Evolutionary conservation across 2,329 filamentous ascomycete species (phyloP), one percentile per base, ranked within the genome.

Genomic region (Sporothrix brunneoviolacea): DNA sequence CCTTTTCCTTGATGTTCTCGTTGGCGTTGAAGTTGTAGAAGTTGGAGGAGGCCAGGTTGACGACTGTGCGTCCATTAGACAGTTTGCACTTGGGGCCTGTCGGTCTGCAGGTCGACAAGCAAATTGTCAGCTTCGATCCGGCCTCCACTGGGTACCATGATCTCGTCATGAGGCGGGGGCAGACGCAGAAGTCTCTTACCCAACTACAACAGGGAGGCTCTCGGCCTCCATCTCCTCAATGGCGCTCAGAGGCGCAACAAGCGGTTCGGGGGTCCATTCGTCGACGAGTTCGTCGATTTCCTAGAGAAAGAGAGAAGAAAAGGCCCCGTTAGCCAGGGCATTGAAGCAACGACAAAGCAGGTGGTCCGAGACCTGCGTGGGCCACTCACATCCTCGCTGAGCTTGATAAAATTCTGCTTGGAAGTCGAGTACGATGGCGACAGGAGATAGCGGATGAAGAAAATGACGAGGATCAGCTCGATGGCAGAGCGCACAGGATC

Each of bases 211-310:
- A 5, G 91, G 88, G 43, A 89, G 72, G 65, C 83, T 94, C 62
- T 97, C 91, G 53, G 85, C 80, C 64, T 96, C 91, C 38, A 78
- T 71, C 61, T 87, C 83, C 68, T 98, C 91, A 45, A 91, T 77
- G 1, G 80, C 58, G 1, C 85, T 91, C 55, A 83, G 80, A 21
- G 82, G 74, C 5, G 83, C 75, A 22, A 96, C 91, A 38, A 98
- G 77, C 13, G 93, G 91, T 68, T 98, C 93, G 0, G 93, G 94
- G 8, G 83, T 85, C 93, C 93, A 98, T 59, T 98, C 93, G 50
- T 95, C 91, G 38, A 98, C 87, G 53, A 98, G 71, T 63, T 98
- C 93, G 63, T 98, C 93, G 59, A 98, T 94, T 72, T 98, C 93
- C 80, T 54, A 38, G 15, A 10, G 8, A 44, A 30, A 18, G 32